Evolutionary conservation across 495 filamentous ascomycete species (phyloP), one percentile per base, ranked within the genome.

Genomic region (Aspergillus mulundensis): DNA sequence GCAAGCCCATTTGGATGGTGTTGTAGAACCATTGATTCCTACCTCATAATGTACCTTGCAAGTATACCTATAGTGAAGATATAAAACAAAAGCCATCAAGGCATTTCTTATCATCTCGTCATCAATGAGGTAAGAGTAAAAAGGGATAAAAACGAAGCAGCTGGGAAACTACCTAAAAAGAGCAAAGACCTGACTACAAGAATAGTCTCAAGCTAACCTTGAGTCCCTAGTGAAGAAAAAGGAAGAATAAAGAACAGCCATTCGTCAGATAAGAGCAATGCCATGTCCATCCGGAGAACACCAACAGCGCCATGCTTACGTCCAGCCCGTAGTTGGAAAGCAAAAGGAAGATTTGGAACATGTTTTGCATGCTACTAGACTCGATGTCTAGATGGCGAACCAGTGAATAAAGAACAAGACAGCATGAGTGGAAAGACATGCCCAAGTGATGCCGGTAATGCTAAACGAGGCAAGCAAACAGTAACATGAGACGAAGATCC

Each of bases 221-320:
- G 49, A 43, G 41, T 8, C 15, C 3, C 6, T 7, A 14, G 32
- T 36, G 7, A 36, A 36, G 25, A 23, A 24, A 55, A 36, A 30
- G 46, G 30, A 50, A 6, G 50, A 16, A 23, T 40, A 38, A 23
- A 53, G 42, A 46, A 53, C 24, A 25, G 42, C 52, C 23, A 15
- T 45, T 42, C 11, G 39, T 53, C 10, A 48, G 38, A 21, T 28
- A 30, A 7, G 36, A 56, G 59, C 57, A 69, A 70, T 61, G 60
- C 65, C 65, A 32, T 39, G 59, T 61, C 47, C 47, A 56, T 57
- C 59, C 56, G 53, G 34, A 47, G 57, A 72, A 76, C 65, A 69
- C 70, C 71, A 66, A 65, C 52, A 68, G 70, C 72, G 70, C 70
- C 70, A 55, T 59, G 72, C 65, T 73, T 61, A 59, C 57, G 71